Conservation (phyloP, 805 yeast species). For the Candida caryicola region DNA sequence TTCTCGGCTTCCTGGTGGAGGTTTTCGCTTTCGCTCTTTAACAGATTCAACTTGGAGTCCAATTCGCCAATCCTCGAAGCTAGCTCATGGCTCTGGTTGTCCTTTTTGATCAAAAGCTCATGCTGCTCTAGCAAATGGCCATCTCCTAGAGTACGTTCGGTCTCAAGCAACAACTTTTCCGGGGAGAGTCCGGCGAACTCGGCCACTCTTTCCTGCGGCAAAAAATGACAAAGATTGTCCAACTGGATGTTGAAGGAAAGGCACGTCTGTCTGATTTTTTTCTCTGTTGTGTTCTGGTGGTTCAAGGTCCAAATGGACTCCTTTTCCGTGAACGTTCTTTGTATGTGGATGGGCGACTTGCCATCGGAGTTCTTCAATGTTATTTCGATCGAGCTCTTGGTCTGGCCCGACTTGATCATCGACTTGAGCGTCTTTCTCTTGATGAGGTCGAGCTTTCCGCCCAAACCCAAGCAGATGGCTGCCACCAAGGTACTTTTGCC, state of each 20-base stretch:
- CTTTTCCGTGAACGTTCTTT: constrained; percentile 44
- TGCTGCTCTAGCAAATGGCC: constrained; percentile 58
- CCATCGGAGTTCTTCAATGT: constrained; percentile 42
- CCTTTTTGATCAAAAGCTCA: constrained; percentile 51
- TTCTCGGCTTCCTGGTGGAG: constrained; percentile 46
- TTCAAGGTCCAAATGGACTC: constrained; percentile 57
- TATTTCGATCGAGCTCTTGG: constrained; percentile 46
- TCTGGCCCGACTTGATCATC: constrained; percentile 69
- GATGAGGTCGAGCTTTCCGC: constrained; percentile 70
- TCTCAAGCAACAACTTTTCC: constrained; percentile 68
- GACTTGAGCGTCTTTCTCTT: constrained; percentile 66
- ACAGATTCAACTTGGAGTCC: constrained; percentile 26
- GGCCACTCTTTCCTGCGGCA: constrained; percentile 94
- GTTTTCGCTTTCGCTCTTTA: constrained; percentile 35
- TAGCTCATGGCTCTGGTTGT: constrained; percentile 34
- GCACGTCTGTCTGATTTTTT: constrained; percentile 44
- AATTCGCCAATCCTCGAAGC: constrained; percentile 25
- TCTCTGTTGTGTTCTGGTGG: constrained; percentile 38
- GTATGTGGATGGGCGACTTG: constrained; percentile 36
- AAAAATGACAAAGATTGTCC: constrained; percentile 87
- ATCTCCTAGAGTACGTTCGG: constrained; percentile 75
- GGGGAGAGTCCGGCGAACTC: constrained; percentile 83
- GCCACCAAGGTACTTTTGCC: constrained; percentile 93
- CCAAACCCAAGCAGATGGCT: constrained; percentile 86
- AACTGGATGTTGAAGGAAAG: constrained; percentile 68